Percentiles rank a stretch among this genome's conserved stretches.
Conservation (phyloP, 768 basidiomycete genomes). For the Jaapia argillacea region DNA sequence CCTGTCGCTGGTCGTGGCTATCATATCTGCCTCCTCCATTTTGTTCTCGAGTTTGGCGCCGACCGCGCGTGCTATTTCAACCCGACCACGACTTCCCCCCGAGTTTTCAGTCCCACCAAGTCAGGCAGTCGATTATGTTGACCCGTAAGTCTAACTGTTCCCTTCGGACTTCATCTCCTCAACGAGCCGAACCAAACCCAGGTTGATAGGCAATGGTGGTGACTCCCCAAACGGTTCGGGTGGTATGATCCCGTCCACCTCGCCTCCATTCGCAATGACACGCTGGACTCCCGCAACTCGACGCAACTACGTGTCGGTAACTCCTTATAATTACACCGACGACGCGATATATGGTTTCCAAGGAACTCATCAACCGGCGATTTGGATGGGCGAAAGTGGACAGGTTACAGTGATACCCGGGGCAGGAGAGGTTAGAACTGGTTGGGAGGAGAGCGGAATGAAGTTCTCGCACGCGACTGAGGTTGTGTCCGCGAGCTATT, state of each 20-base stretch:
- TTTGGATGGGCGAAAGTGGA: conserved; percentile 83
- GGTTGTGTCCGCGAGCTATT: conserved; percentile 41
- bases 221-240: conserved; percentile 61
- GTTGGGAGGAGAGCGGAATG: conserved; percentile 53
- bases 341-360: conserved; percentile 61
- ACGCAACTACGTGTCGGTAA: conserved; percentile 64
- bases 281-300: conserved; percentile 80
- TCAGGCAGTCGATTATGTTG: conserved; percentile 38
- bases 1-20: no score
- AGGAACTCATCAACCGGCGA: conserved; percentile 76
- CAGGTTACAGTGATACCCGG: conserved; percentile 55
- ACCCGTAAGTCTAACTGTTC: conserved; percentile 26
- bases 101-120: no score
- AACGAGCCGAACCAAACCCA: conserved; percentile 8
- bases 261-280: conserved; percentile 79
- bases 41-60: no score
- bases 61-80: no score
- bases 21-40: no score
- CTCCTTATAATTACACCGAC: conserved; percentile 61
- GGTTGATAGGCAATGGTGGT: conserved; percentile 65
- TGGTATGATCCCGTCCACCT: conserved; percentile 70
- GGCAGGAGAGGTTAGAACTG: conserved; percentile 32
- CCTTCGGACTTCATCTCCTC: background rate
- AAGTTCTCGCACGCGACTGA: conserved; percentile 42
- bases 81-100: no score